These are phyloP conservation scores for Deinandra increscens DNA, from an alignment of 129 eudicot species.

Conservation along the genomic window DNA sequence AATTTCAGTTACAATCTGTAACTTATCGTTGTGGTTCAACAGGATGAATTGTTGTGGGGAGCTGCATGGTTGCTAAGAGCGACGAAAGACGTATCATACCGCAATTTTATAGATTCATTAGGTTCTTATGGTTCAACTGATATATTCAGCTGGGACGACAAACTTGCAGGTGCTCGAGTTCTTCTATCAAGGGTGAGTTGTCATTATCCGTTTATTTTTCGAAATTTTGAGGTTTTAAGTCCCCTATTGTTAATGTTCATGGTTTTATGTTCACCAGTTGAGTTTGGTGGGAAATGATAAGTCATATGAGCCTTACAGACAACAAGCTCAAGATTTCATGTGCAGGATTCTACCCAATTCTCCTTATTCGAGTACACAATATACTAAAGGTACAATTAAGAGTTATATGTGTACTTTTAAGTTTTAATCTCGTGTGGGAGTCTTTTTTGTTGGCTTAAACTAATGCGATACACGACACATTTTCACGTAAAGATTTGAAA, in stretches of 20 bases:
- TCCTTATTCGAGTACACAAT: constrained; percentile 77
- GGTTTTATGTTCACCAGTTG: constrained; percentile 35
- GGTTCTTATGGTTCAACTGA: constrained; percentile 70
- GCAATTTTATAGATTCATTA: constrained; percentile 52
- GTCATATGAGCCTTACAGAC: constrained; percentile 54
- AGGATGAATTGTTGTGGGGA: constrained; percentile 97
- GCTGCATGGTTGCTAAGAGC: constrained; percentile 88
- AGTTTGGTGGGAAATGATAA: constrained; percentile 52
- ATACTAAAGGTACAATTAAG: constrained; percentile 56
- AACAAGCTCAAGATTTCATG: constrained; percentile 84
- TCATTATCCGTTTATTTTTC: neutral
- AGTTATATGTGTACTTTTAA: no score
- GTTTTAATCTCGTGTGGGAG: no score
- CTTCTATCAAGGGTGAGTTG: constrained; percentile 71
- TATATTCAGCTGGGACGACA: constrained; percentile 94
- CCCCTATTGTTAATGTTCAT: neutral
- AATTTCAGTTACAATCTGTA: neutral
- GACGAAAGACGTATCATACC: constrained; percentile 58
- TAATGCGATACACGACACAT: neutral
- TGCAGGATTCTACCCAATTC: constrained; percentile 81
- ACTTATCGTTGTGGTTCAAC: neutral
- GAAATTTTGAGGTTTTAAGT: neutral
- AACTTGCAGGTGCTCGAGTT: constrained; percentile 83
- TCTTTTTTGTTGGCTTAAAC: neutral
- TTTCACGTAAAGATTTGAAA: no score